A percentile compares a stretch with the other conserved stretches of the same genome.
These are phyloP conservation scores for Thinopyrum elongatum DNA, from an alignment of 176 grass and related monocot species.

Conservation along the genomic window DNA sequence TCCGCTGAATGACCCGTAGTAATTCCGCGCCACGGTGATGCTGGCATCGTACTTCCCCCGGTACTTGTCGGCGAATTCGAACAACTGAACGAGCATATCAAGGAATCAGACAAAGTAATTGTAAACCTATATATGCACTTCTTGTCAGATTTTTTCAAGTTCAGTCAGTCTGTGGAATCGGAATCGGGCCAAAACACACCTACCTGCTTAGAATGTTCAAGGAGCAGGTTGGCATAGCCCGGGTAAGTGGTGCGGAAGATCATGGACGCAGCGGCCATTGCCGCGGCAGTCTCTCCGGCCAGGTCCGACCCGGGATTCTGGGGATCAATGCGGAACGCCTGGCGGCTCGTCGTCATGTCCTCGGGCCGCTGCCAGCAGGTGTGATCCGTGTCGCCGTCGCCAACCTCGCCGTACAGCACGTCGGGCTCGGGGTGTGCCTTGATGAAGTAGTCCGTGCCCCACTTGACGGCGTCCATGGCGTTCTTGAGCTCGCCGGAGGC, in stretches of 20 bases:
- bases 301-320: conserved; percentile 84
- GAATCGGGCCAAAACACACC: too few relatives aligned
- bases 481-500: conserved; percentile 68
- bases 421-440: conserved; percentile 87
- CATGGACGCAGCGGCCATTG: conserved; percentile 79
- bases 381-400: conserved; percentile 86
- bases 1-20: conserved; percentile 84
- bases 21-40: conserved; percentile 67
- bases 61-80: conserved; percentile 85
- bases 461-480: conserved; percentile 91
- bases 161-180: neutral
- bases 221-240: conserved; percentile 64
- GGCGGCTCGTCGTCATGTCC: conserved; percentile 90
- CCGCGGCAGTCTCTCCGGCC: conserved; percentile 76
- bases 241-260: conserved; percentile 53
- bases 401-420: conserved; percentile 92
- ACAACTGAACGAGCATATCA: conserved; percentile 40
- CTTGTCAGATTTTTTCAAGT: neutral
- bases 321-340: conserved; percentile 71
- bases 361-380: conserved; percentile 91
- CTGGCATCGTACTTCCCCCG: conserved; percentile 84
- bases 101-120: neutral
- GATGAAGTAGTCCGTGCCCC: conserved; percentile 96
- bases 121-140: neutral
- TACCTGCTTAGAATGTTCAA: conserved; percentile 79